phyloP scores from a whole-genome alignment of 2,329 filamentous ascomycete species.

The Penicillium sp. region DNA sequence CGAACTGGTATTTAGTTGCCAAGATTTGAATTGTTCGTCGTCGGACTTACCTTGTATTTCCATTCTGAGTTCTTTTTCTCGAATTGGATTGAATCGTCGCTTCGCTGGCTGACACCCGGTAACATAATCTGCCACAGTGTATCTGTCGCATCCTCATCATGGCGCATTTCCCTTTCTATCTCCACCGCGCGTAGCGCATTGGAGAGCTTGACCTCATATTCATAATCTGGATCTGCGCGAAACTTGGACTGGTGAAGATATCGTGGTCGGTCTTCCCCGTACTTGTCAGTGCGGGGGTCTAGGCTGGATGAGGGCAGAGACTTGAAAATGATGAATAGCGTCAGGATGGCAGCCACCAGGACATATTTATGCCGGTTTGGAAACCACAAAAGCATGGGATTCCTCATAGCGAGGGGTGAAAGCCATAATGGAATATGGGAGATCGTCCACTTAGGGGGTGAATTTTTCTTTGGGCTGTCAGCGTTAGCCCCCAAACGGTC shows the following conservation, averaged over 20 bases:
- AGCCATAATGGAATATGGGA: background rate
- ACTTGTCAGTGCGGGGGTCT: background rate
- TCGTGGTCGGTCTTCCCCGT: conserved; percentile 14
- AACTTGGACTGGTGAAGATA: conserved; percentile 26
- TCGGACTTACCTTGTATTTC: conserved; percentile 21
- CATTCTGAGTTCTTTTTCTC: conserved; percentile 24
- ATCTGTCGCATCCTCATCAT: conserved; percentile 9
- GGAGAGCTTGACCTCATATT: conserved; percentile 21
- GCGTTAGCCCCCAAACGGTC: background rate
- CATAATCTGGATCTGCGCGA: conserved; percentile 22
- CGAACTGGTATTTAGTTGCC: background rate
- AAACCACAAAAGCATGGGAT: conserved; percentile 3
- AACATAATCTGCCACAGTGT: conserved; percentile 29
- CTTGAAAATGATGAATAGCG: conserved; percentile 8
- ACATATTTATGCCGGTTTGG: conserved; percentile 5
- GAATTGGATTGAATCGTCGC: conserved; percentile 22
- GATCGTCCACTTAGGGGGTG: background rate
- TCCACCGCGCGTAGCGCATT: conserved; percentile 23
- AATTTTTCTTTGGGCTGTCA: background rate
- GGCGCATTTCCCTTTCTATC: conserved; percentile 7
- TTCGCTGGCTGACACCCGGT: conserved; percentile 11
- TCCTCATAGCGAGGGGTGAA: conserved; percentile 7
- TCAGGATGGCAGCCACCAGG: conserved; percentile 2
- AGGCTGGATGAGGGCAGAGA: conserved; percentile 7
- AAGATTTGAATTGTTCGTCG: background rate